Evolutionary conservation across 83 land plant genomes (phyloP).

Genomic region (Picea engelmannii): DNA sequence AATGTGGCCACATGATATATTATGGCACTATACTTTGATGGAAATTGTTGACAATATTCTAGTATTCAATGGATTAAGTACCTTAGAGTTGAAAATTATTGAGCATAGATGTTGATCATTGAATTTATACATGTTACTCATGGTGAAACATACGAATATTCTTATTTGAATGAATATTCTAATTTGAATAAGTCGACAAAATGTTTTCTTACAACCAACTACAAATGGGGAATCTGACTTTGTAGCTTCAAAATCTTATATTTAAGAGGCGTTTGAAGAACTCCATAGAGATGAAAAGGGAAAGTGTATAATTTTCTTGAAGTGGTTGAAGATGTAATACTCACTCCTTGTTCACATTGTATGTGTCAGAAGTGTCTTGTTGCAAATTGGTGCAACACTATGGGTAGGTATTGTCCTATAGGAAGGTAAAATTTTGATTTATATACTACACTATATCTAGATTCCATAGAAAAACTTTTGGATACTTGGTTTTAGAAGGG

Average conservation of each 20-base stretch:
- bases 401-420: slow-evolving; percentile 74
- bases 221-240: slow-evolving; percentile 40
- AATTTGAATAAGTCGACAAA: slow-evolving; percentile 89
- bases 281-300: slow-evolving; percentile 80
- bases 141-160: slow-evolving; percentile 88
- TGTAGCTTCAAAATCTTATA: slow-evolving; percentile 74
- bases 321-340: slow-evolving; percentile 90
- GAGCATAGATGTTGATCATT: background rate
- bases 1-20: background rate
- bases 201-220: slow-evolving; percentile 55
- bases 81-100: background rate
- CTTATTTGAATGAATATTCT: slow-evolving; percentile 9
- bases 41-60: background rate
- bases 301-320: slow-evolving; percentile 96
- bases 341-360: slow-evolving; percentile 85
- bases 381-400: slow-evolving; percentile 64
- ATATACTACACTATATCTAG: background rate
- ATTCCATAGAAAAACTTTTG: background rate
- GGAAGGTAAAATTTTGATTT: slow-evolving; percentile 40
- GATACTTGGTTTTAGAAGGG: background rate
- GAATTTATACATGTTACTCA: slow-evolving; percentile 49
- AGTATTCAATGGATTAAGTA: background rate
- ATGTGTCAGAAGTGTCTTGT: slow-evolving; percentile 92
- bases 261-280: slow-evolving; percentile 89
- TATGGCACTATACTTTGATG: background rate